Conservation (phyloP, 768 basidiomycete genomes). For the Daedaleopsis nitida region DNA sequence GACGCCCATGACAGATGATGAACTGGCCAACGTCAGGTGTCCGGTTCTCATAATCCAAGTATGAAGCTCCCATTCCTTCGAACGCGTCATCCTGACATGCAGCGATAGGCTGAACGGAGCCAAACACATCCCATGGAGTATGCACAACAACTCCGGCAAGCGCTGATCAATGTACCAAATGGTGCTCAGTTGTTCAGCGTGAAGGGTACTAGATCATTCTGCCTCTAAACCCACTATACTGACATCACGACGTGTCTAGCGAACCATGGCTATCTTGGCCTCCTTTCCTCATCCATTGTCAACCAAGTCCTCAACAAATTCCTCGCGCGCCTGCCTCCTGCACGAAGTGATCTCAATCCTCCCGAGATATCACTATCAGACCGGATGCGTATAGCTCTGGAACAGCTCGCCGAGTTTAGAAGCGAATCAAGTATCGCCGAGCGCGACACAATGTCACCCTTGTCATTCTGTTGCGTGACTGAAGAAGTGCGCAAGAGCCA, state of each 20-base stretch:
- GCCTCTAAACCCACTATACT: background rate
- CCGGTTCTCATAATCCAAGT: constrained; percentile 76
- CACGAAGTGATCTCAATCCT: constrained; percentile 48
- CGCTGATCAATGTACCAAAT: constrained; percentile 49
- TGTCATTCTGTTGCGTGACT: constrained; percentile 69
- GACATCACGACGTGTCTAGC: constrained; percentile 1
- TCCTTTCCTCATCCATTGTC: constrained; percentile 58
- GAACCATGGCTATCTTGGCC: constrained; percentile 50
- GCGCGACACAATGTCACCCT: constrained; percentile 57
- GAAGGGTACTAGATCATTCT: constrained; percentile 47
- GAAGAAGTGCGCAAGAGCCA: constrained; percentile 55
- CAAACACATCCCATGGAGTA: constrained; percentile 53
- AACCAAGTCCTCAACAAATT: constrained; percentile 69
- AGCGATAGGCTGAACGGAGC: constrained; percentile 59
- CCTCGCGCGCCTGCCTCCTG: constrained; percentile 52
- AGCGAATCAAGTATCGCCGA: constrained; percentile 45
- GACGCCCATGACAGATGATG: constrained; percentile 48
- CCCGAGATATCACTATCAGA: constrained; percentile 40
- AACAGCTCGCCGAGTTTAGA: constrained; percentile 52
- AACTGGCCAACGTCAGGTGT: constrained; percentile 54
- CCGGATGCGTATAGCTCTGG: constrained; percentile 58
- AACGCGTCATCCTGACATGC: background rate
- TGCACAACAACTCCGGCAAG: constrained; percentile 54
- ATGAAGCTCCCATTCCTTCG: constrained; percentile 15
- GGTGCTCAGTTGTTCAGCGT: constrained; percentile 59